Evolutionary conservation across 495 filamentous ascomycete species (phyloP).

Genomic region (Hypomontagnella submonticulosa): DNA sequence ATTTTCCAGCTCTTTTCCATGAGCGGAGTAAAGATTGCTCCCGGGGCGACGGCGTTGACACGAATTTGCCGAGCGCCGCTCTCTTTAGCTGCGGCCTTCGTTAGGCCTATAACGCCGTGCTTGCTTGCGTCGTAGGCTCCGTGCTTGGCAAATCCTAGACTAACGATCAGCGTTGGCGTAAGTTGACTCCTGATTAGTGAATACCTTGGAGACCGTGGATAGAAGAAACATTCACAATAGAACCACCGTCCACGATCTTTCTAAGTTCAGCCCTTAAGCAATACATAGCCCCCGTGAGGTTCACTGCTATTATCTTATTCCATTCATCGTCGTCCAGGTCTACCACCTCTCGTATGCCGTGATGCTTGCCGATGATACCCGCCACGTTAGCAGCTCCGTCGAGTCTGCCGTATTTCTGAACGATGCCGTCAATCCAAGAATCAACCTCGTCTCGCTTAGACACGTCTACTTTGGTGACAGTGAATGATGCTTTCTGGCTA

Average conservation of each 20-base stretch:
- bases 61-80: constrained; percentile 63
- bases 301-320: constrained; percentile 64
- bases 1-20: constrained; percentile 52
- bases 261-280: constrained; percentile 65
- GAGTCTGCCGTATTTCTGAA: constrained; percentile 53
- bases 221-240: constrained; percentile 70
- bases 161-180: constrained; percentile 19
- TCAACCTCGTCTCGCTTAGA: constrained; percentile 50
- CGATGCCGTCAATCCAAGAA: constrained; percentile 49
- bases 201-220: constrained; percentile 65
- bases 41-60: constrained; percentile 69
- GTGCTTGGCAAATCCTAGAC: constrained; percentile 53
- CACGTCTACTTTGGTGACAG: constrained; percentile 47
- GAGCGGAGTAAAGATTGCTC: constrained; percentile 67
- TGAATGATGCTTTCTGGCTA: constrained; percentile 41
- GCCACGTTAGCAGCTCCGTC: constrained; percentile 71
- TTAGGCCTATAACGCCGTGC: constrained; percentile 68
- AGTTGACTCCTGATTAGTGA: neutral
- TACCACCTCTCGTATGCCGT: constrained; percentile 46
- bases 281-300: constrained; percentile 68
- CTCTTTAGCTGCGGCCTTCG: constrained; percentile 67
- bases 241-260: constrained; percentile 56
- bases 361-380: constrained; percentile 54
- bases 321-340: constrained; percentile 60
- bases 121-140: constrained; percentile 68